Percentiles rank a stretch among this genome's conserved stretches.
phyloP scores from a whole-genome alignment of 768 basidiomycete species.

The Suillus subluteus region DNA sequence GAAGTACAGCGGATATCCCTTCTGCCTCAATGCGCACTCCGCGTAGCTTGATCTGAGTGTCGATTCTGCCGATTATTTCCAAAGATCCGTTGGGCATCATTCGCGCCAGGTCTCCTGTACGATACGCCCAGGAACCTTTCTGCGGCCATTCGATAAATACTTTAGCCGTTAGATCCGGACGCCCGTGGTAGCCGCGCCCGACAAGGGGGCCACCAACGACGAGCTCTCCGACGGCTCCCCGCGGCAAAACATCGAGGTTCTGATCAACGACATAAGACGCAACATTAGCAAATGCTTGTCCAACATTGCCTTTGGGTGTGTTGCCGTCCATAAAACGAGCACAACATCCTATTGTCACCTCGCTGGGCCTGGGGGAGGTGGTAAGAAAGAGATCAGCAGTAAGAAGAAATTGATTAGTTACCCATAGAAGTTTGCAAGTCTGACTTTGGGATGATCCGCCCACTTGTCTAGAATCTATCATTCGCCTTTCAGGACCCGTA shows the following conservation, averaged over 20 bases:
- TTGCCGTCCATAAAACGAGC: slow-evolving; percentile 44
- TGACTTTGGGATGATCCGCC: slow-evolving; percentile 47
- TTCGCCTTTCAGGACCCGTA: neutral
- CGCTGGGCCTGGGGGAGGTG: slow-evolving; percentile 42
- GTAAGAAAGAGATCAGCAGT: neutral
- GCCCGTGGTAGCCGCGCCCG: slow-evolving; percentile 52
- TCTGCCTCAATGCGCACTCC: slow-evolving; percentile 59
- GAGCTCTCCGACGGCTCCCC: slow-evolving; percentile 50
- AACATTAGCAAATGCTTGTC: slow-evolving; percentile 41
- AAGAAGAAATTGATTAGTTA: slow-evolving; percentile 13
- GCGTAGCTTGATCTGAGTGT: slow-evolving; percentile 54
- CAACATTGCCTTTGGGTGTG: slow-evolving; percentile 48
- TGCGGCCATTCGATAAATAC: slow-evolving; percentile 50
- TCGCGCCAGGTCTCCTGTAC: slow-evolving; percentile 53
- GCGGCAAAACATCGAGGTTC: slow-evolving; percentile 45
- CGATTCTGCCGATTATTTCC: slow-evolving; percentile 54
- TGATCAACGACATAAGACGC: slow-evolving; percentile 46
- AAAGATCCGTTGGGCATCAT: slow-evolving; percentile 54
- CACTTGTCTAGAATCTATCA: slow-evolving; percentile 47
- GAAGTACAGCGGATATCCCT: slow-evolving; percentile 51
- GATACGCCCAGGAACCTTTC: slow-evolving; percentile 45
- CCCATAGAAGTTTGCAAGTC: slow-evolving; percentile 55
- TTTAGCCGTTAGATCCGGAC: slow-evolving; percentile 47
- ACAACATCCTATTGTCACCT: slow-evolving; percentile 56
- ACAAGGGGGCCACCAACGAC: slow-evolving; percentile 54